phyloP scores from a whole-genome alignment of 2,329 filamentous ascomycete genomes.

The Colletotrichum lupini region DNA sequence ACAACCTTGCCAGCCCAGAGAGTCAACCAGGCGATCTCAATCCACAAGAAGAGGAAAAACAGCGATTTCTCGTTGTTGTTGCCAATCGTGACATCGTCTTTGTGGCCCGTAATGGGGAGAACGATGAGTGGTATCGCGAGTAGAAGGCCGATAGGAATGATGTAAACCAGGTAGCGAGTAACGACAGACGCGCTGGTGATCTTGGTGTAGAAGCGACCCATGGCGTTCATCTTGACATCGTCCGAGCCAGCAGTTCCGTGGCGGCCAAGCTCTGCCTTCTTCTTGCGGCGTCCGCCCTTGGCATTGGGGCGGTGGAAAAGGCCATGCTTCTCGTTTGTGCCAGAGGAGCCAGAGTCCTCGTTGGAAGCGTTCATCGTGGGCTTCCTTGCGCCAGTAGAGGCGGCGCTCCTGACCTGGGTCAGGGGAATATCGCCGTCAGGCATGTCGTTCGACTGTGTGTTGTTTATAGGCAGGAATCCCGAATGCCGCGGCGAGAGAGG shows the following conservation, averaged over 20 bases:
- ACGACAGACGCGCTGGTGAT: conserved; percentile 72
- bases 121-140: conserved; percentile 72
- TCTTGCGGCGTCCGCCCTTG: conserved; percentile 62
- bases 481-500: conserved; percentile 51
- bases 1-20: conserved; percentile 76
- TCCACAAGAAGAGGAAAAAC: conserved; percentile 74
- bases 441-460: conserved; percentile 45
- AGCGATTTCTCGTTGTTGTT: conserved; percentile 58
- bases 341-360: conserved; percentile 45
- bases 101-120: conserved; percentile 56
- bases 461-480: conserved; percentile 57
- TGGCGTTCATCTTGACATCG: conserved; percentile 69
- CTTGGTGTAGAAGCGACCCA: conserved; percentile 74
- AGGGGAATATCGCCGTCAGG: conserved; percentile 63
- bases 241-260: conserved; percentile 59
- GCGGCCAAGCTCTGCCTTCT: conserved; percentile 54
- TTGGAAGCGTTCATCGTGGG: conserved; percentile 50
- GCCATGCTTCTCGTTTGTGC: conserved; percentile 58
- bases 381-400: conserved; percentile 64
- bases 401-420: conserved; percentile 65
- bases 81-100: conserved; percentile 51
- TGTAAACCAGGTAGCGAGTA: conserved; percentile 75
- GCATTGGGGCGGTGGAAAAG: conserved; percentile 50
- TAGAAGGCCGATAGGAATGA: conserved; percentile 70
- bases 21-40: conserved; percentile 74